Evolutionary conservation across 441 rosid species (phyloP), one percentile per base, ranked within the genome.

Genomic region (Populus hybrid): DNA sequence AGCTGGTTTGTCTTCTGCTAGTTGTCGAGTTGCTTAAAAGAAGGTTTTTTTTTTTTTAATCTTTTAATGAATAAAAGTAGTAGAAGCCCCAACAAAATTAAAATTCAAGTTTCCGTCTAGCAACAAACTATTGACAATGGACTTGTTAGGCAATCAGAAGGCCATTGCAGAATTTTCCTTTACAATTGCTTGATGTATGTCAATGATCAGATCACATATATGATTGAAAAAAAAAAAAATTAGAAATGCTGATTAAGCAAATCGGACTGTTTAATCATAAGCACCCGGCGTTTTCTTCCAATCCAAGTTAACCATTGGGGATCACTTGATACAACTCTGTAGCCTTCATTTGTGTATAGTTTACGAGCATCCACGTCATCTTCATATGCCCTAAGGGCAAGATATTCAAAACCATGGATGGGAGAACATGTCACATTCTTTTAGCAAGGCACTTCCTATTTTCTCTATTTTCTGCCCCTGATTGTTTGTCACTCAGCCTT

Each of bases 301-400:
- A 92, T 88, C 96, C 91, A 92, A 71, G 90, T 83, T 72, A 87
- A n/a, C 95, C 97, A 95, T 1, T 73, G 85, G 0, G 94, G 93
- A 72, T 93, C 97, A 28, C 84, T 73, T 1, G 91, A 88, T 70
- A 86, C 87, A 1, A 89, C 89, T 26, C 2, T 70, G 81, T 95
- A 93, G 32, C 99, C 99, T 0, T 95, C 96, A 21, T 89, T 92
- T 0, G 87, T 50, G 72, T 93, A 90, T 77, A 92, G 36, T 24
- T 69, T 85, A 9, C 87, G 83, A 73, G 97, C 97, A 12, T 90
- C 95, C 20, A 79, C 20, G 54, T 92, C 97, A 74, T 95, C 98
- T 84, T 91, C 97, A 6, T 92, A 92, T 67, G 90, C 97, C 78
- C 94, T 83, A 23, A 95, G 88, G 21, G 79, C 94, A 61, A 90